Evolutionary conservation across 2,329 filamentous ascomycete genomes (phyloP).

Genomic region (Pseudohalonectria lignicola): DNA sequence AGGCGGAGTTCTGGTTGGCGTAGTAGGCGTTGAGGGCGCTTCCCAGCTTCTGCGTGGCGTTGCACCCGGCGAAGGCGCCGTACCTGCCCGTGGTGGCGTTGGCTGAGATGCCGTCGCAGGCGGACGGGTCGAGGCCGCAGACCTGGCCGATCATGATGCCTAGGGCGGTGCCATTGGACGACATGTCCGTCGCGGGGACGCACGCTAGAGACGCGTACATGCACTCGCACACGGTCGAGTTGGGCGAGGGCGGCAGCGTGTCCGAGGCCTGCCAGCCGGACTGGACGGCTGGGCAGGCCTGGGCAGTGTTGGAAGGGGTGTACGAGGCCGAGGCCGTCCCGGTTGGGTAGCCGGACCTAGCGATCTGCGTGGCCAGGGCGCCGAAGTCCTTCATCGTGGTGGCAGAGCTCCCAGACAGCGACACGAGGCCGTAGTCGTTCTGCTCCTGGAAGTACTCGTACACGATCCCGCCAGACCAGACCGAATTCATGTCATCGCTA

Average conservation of each 20-base stretch:
- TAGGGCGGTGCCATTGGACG: constrained; percentile 44
- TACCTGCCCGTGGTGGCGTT: constrained; percentile 56
- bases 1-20: constrained; percentile 34
- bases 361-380: constrained; percentile 57
- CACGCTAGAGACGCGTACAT: constrained; percentile 66
- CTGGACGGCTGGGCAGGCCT: constrained; percentile 56
- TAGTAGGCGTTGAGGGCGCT: constrained; percentile 65
- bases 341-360: constrained; percentile 47
- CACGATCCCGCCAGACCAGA: constrained; percentile 88
- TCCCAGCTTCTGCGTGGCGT: constrained; percentile 53
- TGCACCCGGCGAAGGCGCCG: constrained; percentile 67
- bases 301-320: constrained; percentile 54
- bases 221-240: constrained; percentile 67
- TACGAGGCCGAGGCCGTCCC: constrained; percentile 56
- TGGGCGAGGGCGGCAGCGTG: constrained; percentile 69
- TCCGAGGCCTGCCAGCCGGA: constrained; percentile 56
- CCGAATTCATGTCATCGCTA: constrained; percentile 61
- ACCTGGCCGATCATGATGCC: constrained; percentile 60
- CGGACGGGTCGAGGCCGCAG: constrained; percentile 43
- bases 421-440: constrained; percentile 74
- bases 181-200: constrained; percentile 37
- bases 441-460: constrained; percentile 90
- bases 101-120: constrained; percentile 54
- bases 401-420: constrained; percentile 44
- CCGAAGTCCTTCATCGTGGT: constrained; percentile 61